Evolutionary conservation across 2,329 filamentous ascomycete species (phyloP).

Genomic region (Boeremia lycopersici): DNA sequence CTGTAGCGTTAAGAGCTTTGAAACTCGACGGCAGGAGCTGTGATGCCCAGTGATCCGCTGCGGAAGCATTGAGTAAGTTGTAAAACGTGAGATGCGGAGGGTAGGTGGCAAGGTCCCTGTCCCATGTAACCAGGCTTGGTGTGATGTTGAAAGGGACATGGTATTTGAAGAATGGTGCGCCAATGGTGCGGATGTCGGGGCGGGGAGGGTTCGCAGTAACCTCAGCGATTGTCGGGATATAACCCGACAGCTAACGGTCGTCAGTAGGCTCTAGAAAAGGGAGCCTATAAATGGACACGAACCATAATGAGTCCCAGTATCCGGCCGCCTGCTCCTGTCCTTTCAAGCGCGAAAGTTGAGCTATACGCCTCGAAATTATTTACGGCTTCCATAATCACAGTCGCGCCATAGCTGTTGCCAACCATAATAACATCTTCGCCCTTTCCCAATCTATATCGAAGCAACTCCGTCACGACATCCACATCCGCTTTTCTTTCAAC

Average conservation of each 20-base stretch:
- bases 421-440: constrained; percentile 35
- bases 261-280: background rate
- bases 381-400: constrained; percentile 36
- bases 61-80: constrained; percentile 24
- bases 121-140: constrained; percentile 17
- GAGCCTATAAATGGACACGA: background rate
- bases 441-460: constrained; percentile 15
- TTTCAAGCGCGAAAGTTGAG: background rate
- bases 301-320: constrained; percentile 29
- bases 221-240: constrained; percentile 30
- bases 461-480: constrained; percentile 14
- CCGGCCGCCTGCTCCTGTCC: constrained; percentile 7
- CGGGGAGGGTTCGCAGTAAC: constrained; percentile 18
- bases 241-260: constrained; percentile 22
- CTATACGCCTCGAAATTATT: constrained; percentile 16
- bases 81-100: constrained; percentile 30
- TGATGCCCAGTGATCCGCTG: constrained; percentile 13
- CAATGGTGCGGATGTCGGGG: constrained; percentile 21
- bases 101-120: constrained; percentile 15
- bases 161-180: constrained; percentile 30
- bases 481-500: constrained; percentile 27
- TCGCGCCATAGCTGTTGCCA: constrained; percentile 38
- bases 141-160: constrained; percentile 1
- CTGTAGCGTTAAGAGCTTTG: constrained; percentile 27
- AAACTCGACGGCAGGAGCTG: constrained; percentile 27